Conservation (phyloP, 257 asterid genomes). For the Ilex aquifolium region DNA sequence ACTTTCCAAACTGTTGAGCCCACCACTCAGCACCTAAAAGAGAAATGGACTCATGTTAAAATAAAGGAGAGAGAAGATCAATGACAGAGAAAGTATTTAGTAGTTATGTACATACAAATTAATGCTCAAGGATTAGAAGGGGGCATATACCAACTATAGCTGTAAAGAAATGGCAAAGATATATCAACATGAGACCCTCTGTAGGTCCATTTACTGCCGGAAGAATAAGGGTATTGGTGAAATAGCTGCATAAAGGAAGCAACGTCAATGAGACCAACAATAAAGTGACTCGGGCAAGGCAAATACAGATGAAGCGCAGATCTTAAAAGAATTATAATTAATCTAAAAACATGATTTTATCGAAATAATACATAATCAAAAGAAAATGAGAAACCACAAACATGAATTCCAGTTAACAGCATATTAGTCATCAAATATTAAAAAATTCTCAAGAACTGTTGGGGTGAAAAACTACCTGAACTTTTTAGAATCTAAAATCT, state of each 20-base stretch:
- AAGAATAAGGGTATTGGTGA: slow-evolving; percentile 89
- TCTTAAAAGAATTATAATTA: not conserved
- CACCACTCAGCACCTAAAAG: slow-evolving; percentile 94
- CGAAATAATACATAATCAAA: not conserved
- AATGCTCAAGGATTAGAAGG: slow-evolving; percentile 15
- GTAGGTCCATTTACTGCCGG: slow-evolving; percentile 94
- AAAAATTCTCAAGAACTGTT: no score
- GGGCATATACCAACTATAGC: slow-evolving; percentile 60
- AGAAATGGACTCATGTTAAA: slow-evolving; percentile 18
- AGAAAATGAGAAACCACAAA: not conserved
- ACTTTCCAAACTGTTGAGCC: slow-evolving; percentile 70
- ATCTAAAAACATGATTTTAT: not conserved
- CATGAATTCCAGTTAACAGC: no score
- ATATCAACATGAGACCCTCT: slow-evolving; percentile 87
- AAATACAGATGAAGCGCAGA: not conserved
- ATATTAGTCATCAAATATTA: no score
- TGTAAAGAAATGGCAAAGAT: slow-evolving; percentile 61
- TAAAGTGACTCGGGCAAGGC: not conserved
- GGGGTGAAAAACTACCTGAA: no score
- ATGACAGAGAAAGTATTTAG: not conserved
- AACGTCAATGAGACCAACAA: not conserved
- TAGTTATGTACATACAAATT: slow-evolving; percentile 3
- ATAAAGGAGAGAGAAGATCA: not conserved
- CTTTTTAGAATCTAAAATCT: no score
- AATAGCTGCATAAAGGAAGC: slow-evolving; percentile 52